Evolutionary conservation across 2,329 filamentous ascomycete genomes (phyloP).

Genomic region (Aspergillus persii): DNA sequence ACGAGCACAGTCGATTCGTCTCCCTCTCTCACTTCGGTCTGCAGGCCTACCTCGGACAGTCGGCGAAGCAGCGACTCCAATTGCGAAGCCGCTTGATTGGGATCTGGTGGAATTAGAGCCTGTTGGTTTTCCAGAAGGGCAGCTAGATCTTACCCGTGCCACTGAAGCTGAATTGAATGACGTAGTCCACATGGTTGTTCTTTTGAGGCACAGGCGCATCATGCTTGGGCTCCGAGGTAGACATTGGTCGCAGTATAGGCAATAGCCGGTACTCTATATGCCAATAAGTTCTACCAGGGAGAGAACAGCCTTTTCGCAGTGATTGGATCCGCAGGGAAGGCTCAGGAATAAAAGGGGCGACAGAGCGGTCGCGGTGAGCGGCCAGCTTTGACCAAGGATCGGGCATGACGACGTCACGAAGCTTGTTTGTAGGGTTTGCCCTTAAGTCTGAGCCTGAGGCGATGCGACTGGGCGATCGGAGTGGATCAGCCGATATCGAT

Average conservation of each 20-base stretch:
- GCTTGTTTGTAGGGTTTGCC: slow-evolving; percentile 3
- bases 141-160: slow-evolving; percentile 55
- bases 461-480: neutral
- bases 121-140: neutral
- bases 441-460: neutral
- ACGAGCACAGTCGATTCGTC: slow-evolving; percentile 74
- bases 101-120: slow-evolving; percentile 50
- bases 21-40: slow-evolving; percentile 82
- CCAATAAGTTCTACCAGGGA: neutral
- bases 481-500: neutral
- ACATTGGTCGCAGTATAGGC: slow-evolving; percentile 20
- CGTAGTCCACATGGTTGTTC: slow-evolving; percentile 81
- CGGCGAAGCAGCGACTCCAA: slow-evolving; percentile 77
- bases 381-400: neutral
- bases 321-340: neutral
- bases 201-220: neutral
- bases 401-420: slow-evolving; percentile 5
- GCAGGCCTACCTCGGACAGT: slow-evolving; percentile 74
- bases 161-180: slow-evolving; percentile 75
- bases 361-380: neutral
- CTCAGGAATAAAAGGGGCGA: neutral
- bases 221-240: slow-evolving; percentile 26
- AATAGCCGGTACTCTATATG: neutral
- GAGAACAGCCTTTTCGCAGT: neutral
- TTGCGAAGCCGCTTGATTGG: slow-evolving; percentile 65